Evolutionary conservation across 164 flowering plant species (phyloP), one percentile per base, ranked within the genome.

Genomic region (Vitis labrusca): DNA sequence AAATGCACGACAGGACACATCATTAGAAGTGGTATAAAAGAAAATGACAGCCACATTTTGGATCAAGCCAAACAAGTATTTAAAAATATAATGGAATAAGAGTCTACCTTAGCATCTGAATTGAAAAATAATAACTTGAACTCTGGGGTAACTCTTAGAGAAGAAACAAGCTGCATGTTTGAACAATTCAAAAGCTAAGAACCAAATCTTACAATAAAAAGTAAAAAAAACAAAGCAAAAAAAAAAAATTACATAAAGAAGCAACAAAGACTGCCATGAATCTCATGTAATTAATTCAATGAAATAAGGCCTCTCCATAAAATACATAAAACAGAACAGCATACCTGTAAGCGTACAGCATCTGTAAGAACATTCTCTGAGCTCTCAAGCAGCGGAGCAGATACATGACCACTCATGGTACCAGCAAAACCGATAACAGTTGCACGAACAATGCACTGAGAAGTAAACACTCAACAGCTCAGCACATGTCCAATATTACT

Each of bases 401-500:
- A 67, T 73, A 54, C 44, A 65, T 16, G 77, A 65, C 61, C 74
- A 29, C 27, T 61, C 30, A 63, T 54, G 47, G 72, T 47, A 70
- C 77, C 76, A 74, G 67, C 57, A 58, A 84, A 78, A 2, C 88
- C 87, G 70, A 53, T 65, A 72, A 84, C 89, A 58, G 88, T 80
- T 57, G 94, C 91, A 74, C 86, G 93, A 32, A 91, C 89, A 63
- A 76, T 77, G 69, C 99, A 94, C 94, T 90, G 83, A 76, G 44
- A 72, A 63, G 27, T 32, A 74, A 68, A 72, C 10, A 73, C 23
- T 66, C n/a, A 50, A 65, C 53, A 65, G 9, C 29, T 62, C 32
- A 74, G 67, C 27, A n/a, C 19, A 30, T 9, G 37, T 29, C 29
- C 59, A 51, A 30, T 52, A 23, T 53, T 47, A 63, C 14, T 9